These are phyloP conservation scores for Talinum fruticosum DNA, from an alignment of 148 eudicot species.

Conservation along the genomic window DNA sequence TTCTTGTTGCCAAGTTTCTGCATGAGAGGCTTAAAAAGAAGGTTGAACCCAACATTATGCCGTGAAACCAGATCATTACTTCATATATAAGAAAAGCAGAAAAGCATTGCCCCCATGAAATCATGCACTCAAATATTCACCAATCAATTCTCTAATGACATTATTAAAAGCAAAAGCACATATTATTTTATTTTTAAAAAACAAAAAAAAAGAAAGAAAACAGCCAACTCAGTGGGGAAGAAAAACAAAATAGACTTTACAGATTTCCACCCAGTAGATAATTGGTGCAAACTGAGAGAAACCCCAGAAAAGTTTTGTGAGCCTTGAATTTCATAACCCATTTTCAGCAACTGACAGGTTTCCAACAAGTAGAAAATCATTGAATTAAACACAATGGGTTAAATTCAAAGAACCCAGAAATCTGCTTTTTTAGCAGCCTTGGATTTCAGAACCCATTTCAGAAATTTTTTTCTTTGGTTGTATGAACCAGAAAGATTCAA, in stretches of 20 bases:
- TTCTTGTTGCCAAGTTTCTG: constrained; percentile 13
- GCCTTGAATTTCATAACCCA: not conserved
- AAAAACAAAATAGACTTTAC: not conserved
- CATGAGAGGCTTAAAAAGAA: constrained; percentile 3
- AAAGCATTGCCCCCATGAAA: not conserved
- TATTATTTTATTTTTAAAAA: not conserved
- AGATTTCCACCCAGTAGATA: not conserved
- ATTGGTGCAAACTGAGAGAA: not conserved
- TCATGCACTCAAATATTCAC: constrained; percentile 10
- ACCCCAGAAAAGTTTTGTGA: not conserved
- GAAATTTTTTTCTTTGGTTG: not conserved
- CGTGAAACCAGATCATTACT: constrained; percentile 27
- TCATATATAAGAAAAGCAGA: constrained; percentile 21
- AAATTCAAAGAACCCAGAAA: not conserved
- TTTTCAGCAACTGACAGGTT: not conserved
- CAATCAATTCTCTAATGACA: constrained; percentile 18
- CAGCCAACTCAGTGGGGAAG: not conserved
- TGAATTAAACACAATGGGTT: not conserved
- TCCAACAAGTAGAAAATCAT: not conserved
- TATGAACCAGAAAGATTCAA: constrained; percentile 13
- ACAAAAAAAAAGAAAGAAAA: not conserved
- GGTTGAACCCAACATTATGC: not conserved
- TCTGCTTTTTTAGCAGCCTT: not conserved
- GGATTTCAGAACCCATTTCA: constrained; percentile 15
- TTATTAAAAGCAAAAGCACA: constrained; percentile 16